Conservation (phyloP, 352 stramenopile species). For the Phytopythium kandeliae region DNA sequence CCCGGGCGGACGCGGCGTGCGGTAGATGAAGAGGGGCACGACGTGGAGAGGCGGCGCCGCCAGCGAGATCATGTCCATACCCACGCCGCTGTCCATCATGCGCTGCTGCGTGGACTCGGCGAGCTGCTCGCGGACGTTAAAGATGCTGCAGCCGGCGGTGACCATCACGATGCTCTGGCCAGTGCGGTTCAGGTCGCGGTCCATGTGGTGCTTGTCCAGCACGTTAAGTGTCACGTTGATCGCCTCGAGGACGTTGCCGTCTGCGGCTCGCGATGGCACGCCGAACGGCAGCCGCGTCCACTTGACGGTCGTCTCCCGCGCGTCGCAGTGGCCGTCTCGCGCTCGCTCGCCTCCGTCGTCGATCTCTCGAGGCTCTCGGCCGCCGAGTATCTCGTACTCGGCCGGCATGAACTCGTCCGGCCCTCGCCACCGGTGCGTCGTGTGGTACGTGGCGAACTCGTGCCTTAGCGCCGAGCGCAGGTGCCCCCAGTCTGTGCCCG, state of each 20-base stretch:
- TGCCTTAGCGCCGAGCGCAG: constrained; percentile 90
- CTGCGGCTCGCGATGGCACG: constrained; percentile 87
- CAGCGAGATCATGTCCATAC: constrained; percentile 97
- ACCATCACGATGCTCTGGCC: constrained; percentile 96
- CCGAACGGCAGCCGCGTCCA: constrained; percentile 59
- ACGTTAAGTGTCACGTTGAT: constrained; percentile 99
- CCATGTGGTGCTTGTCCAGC: constrained; percentile 98
- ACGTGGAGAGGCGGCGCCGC: constrained; percentile 94
- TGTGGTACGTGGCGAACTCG: constrained; percentile 93
- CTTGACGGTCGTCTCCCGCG: constrained; percentile 24
- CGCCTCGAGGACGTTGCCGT: constrained; percentile 97
- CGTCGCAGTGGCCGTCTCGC: background rate
- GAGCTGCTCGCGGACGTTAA: constrained; percentile 92
- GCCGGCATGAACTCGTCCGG: constrained; percentile 41
- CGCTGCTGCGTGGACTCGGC: constrained; percentile 96
- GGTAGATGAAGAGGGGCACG: constrained; percentile 96
- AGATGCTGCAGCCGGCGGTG: constrained; percentile 94
- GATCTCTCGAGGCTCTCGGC: no score
- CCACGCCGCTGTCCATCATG: constrained; percentile 99
- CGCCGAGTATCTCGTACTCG: constrained; percentile 65
- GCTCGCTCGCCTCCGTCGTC: background rate
- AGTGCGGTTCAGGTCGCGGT: constrained; percentile 93
- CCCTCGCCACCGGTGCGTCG: constrained; percentile 57
- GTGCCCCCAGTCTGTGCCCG: constrained; percentile 86
- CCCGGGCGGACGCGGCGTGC: no score